Evolutionary conservation across 805 yeast genomes (phyloP), one percentile per base, ranked within the genome.

Genomic region (Starmerella apicola): DNA sequence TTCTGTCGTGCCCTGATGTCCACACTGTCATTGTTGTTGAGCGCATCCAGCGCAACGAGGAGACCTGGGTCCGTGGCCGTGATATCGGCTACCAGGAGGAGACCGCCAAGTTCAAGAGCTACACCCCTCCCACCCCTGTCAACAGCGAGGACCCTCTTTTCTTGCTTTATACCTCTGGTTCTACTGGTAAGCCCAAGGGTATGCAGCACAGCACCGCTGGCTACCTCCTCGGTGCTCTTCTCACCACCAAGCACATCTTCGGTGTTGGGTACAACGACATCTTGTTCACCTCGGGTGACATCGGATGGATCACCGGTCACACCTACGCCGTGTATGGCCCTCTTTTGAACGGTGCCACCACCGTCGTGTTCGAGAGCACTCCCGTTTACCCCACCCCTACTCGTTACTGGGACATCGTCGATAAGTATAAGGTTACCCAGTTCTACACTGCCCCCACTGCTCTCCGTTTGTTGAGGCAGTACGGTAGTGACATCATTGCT

Each of bases 281-380:
- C 32, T 64, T 88, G 46, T 88, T 91, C 68, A 88, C 97, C 31
- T 97, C 97, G 29, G 97, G 97, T 58, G 97, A 91, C 60, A 84
- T 91, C 41, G 97, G 98, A 59, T 91, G 98, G 97, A 91, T 91
- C 60, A 91, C 98, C 15, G 97, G 97, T 52, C 98, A 91, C 63
- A 81, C 96, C 8, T 91, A 88, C 59, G 94, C 84, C 32, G 73
- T 88, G 34, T 91, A 91, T 57, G 97, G 97, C 44, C 98, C 98
- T 31, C 72, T 91, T 51, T 65, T 76, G 23, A 61, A 77, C 25
- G 98, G 97, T 63, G 82, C 86, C 39, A 78, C 97, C 35, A 77
- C 95, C 8, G 81, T 91, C 39, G 82, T 88, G 42, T 91, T 91
- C 59, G 97, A 91, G 68, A 91, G 95, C 44, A 91, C 98, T 16